Evolutionary conservation across 106 monocot genomes (phyloP), one percentile per base, ranked within the genome.

Genomic region (Apostasia shenzhenica): DNA sequence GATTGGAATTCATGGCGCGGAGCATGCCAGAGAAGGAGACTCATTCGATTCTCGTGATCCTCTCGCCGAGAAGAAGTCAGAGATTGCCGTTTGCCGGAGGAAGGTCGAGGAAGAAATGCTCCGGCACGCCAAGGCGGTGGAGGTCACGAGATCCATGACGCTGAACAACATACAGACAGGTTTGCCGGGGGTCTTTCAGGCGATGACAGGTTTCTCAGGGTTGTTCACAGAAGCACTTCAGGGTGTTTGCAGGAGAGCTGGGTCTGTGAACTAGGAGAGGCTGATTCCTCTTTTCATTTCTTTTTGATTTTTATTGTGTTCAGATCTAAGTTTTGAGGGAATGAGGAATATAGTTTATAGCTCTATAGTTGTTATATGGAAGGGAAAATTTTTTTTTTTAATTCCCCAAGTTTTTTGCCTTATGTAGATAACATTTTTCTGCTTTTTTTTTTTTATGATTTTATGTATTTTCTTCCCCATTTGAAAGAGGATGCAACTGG

Each of bases 141-240:
- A 84, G 73, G 86, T 82, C 6, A 89, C 93, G 1, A 66, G 88
- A 44, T 84, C 86, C 3, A 80, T 89, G 84, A 94, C 93, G 0
- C 77, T 93, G 12, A 95, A 86, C 74, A 91, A 84, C 74, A 86
- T 95, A 12, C 91, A 91, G 72, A 89, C 88, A 2, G 91, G 86
- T 1, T 61, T 95, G 50, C 88, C 95, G 0, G 95, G 91, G 9
- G 82, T 95, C 14, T 95, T 95, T 73, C 95, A 95, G 68, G 88
- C 95, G 3, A 86, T 95, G 76, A 75, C 88, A 0, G 84, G 84
- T 9, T 95, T 95, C 81, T 88, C 95, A 3, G 84, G 82, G 3
- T 55, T 89, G 61, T 80, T 84, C 44, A 84, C 78, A 1, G 82
- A 89, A 53, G 84, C 77, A 0, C 74, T 95, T 1, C 86, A 84